Evolutionary conservation across 2,329 filamentous ascomycete genomes (phyloP).

Genomic region (Trichoderma sp.): DNA sequence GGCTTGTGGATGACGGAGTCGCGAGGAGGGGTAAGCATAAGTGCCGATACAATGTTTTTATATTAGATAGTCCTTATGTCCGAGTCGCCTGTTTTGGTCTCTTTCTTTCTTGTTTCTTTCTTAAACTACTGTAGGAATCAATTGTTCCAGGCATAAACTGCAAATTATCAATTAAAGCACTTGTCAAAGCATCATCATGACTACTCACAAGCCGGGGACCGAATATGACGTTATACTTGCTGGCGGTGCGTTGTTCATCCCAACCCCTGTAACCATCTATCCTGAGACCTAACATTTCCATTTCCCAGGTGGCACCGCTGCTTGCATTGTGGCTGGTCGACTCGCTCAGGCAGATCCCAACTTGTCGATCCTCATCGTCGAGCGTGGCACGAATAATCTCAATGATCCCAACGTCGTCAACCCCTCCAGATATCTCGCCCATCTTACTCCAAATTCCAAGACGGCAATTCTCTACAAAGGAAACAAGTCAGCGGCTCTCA

Average conservation of each 20-base stretch:
- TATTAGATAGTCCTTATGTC: not conserved
- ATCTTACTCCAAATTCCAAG: slow-evolving; percentile 30
- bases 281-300: not conserved
- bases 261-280: not conserved
- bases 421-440: slow-evolving; percentile 29
- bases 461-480: slow-evolving; percentile 32
- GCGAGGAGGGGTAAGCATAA: not conserved
- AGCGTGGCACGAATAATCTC: slow-evolving; percentile 34
- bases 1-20: not conserved
- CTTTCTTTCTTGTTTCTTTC: not conserved
- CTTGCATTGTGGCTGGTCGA: slow-evolving; percentile 34
- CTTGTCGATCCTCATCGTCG: slow-evolving; percentile 35
- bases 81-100: not conserved
- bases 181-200: slow-evolving; percentile 18
- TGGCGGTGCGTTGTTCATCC: slow-evolving; percentile 21
- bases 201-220: slow-evolving; percentile 20
- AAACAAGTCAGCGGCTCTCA: slow-evolving; percentile 31
- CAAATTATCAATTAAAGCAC: not conserved
- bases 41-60: not conserved
- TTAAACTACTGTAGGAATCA: not conserved
- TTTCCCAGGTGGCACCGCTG: slow-evolving; percentile 31
- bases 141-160: not conserved
- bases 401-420: slow-evolving; percentile 32
- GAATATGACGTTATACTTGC: slow-evolving; percentile 33
- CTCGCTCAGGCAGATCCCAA: slow-evolving; percentile 33